Evolutionary conservation across 2,329 filamentous ascomycete species (phyloP), one percentile per base, ranked within the genome.

Genomic region (Beauveria scarabaeidicola): DNA sequence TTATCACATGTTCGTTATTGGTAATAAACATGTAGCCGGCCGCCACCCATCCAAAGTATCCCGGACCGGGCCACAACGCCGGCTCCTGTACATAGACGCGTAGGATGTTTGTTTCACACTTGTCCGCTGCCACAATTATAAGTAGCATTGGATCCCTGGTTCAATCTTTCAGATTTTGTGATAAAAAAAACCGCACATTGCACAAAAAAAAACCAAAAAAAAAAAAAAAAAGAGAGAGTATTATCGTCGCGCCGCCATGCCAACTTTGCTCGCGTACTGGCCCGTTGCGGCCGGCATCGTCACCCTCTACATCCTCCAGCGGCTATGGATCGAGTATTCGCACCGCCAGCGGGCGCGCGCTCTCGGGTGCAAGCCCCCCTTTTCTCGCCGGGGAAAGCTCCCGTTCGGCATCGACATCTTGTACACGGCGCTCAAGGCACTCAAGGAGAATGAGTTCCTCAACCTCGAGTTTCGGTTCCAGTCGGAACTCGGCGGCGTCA

Each of bases 361-460:
- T 2, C 57, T 59, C 38, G 50, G 57, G 11, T 53, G 57, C 50
- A 23, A 41, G 57, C 40, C 57, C n/a, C 17, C 41, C 6, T 48
- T 25, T 19, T 10, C 13, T 3, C 57, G 57, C 41, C 27, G 8
- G 3, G 43, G 48, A 27, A 10, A 21, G 21, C 40, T 47, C 5
- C 57, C 57, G 8, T 21, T 53, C 32, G 32, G 57, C 41, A 9
- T 59, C 41, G 57, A 59, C 41, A 29, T 40, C 8, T 23, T 52
- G 40, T 47, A 53, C 29, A n/a, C 10, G 13, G 50, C 48, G 21
- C 40, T 59, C 27, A 10, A 8, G 9, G 50, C 57, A 9, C 29
- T 53, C 19, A 25, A 53, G 29, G 25, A 53, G 25, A 15, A 59
- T 19, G 57, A 52, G 10, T 48, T 38, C n/a, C 41, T 47, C n/a